Evolutionary conservation across 352 stramenopile species (phyloP), one percentile per base, ranked within the genome.

Genomic region (Globisporangium nunn): DNA sequence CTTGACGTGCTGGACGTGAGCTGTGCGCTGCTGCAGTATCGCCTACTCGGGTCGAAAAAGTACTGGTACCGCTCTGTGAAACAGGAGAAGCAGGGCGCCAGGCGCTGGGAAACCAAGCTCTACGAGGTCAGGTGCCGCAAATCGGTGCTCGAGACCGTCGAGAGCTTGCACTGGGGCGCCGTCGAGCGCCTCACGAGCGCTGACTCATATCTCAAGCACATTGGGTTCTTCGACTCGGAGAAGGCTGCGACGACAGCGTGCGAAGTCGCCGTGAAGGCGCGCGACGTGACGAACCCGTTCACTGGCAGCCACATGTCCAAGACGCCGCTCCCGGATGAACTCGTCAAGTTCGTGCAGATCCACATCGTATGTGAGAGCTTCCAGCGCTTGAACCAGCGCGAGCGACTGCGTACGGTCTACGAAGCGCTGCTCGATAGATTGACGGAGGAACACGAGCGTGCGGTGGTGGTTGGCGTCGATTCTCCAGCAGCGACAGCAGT

Each of bases 31-130:
- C 49, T 93, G 37, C 83, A 93, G 60, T 81, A 79, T 23, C 65
- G 64, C 18, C 54, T 91, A 4, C 54, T 91, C 0, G 83, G 83
- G 7, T 63, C 74, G 1, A 80, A 70, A 28, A 65, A 75, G 59
- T 93, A 90, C 59, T 91, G 83, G 80, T 83, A 74, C 45, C 65
- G 72, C 1, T 77, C 60, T 3, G 56, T 93, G 2, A 90, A 89
- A 48, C 81, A 85, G 57, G 78, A 90, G 44, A 81, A 82, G 37
- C 62, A 50, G n/a, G 64, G 63, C 30, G 65, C 62, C 29, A 81
- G 78, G 54, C 71, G 68, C 29, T 92, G 82, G 82, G 68, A 85
- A 43, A 78, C 73, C 0, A 73, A 72, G 54, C 56, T 77, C 28
- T 90, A 80, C 53, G 64, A 88, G n/a, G 35, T 81, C 3, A 61